Base-by-base conservation (phyloP, 192 early-diverging fungal species). In the Rhizophagus prolifer region DNA sequence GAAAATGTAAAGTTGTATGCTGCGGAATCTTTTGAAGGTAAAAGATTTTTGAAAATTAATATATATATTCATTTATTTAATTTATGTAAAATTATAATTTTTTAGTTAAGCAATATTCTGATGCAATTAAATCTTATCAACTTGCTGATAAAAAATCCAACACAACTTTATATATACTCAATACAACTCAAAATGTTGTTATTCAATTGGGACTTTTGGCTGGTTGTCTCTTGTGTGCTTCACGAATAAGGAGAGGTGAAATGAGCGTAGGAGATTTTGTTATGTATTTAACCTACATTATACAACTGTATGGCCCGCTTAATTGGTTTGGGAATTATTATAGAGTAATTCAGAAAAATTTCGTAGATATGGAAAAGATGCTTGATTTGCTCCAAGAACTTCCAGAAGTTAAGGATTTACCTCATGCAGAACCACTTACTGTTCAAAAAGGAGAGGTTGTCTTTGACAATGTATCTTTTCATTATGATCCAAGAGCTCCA, bases 311-410 rank as follows among this genome's bases (percentile, higher is more conserved):
- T 19, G 88, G 95, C 78, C 98, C 98, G 14, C 88, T 99, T 25
- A 97, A 97, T 84, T 96, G 97, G 78, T 83, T 99, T 71, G 98
- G 98, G 19, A 92, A 93, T n/a, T 95, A 98, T 4, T 99, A 99
- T 78, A 90, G 98, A 63, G 96, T 97, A 79, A 88, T 96, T 63
- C 90, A 93, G 82, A 94, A 96, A 83, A 94, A 92, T 84, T 91
- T 94, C 80, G 88, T 85, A 25, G 81, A 85, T 62, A 85, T 85
- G 81, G 81, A 85, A 75, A 85, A 85, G 69, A 85, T 85, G 83
- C 58, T 82, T 46, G 81, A 82, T 77, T 58, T 82, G 28, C 79
- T 80, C 71, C 77, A 84, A 62, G 89, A 94, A 38, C 87, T 82
- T 4, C 87, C 90, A 0, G 85, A 88, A 67, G 87, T 91, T 25